Percentiles rank a stretch among this genome's conserved stretches.
phyloP scores from a whole-genome alignment of 768 basidiomycete genomes.

The Leccinum subgranulosum region DNA sequence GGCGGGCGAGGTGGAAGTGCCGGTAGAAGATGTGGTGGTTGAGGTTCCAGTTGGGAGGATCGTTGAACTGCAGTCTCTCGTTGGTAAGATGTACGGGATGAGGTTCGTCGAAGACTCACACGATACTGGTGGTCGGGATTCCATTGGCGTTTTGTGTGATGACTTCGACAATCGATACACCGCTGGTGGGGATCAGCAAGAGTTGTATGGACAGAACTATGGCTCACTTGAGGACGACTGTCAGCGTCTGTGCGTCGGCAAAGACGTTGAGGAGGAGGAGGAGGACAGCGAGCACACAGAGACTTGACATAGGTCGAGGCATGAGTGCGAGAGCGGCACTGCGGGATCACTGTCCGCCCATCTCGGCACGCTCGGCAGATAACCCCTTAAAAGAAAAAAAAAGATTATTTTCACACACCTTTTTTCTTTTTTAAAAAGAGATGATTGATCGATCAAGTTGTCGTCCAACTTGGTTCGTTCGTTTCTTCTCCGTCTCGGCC shows the following conservation, averaged over 20 bases:
- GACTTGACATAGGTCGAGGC: constrained; percentile 14
- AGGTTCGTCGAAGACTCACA: constrained; percentile 35
- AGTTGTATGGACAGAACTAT: neutral
- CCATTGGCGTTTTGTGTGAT: constrained; percentile 41
- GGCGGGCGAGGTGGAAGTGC: constrained; percentile 17
- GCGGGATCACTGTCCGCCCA: neutral
- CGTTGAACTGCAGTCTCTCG: constrained; percentile 8
- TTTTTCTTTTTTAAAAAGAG: neutral
- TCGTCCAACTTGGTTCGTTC: constrained; percentile 10
- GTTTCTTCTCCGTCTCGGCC: constrained; percentile 37
- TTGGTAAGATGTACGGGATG: constrained; percentile 5
- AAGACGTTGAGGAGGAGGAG: constrained; percentile 17
- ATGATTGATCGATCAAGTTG: constrained; percentile 33
- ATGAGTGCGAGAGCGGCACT: neutral
- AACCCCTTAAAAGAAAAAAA: constrained; percentile 5
- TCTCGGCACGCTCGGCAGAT: constrained; percentile 23
- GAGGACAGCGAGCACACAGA: constrained; percentile 11
- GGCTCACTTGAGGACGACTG: constrained; percentile 47
- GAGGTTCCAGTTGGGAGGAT: constrained; percentile 9
- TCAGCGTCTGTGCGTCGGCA: constrained; percentile 45
- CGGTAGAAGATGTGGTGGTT: constrained; percentile 1
- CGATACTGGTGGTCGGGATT: constrained; percentile 36
- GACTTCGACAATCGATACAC: constrained; percentile 51
- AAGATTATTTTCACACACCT: neutral
- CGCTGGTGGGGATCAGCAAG: constrained; percentile 34